Conservation (phyloP, 1,139 yeast genomes). For the Saccharomyces hybrid region DNA sequence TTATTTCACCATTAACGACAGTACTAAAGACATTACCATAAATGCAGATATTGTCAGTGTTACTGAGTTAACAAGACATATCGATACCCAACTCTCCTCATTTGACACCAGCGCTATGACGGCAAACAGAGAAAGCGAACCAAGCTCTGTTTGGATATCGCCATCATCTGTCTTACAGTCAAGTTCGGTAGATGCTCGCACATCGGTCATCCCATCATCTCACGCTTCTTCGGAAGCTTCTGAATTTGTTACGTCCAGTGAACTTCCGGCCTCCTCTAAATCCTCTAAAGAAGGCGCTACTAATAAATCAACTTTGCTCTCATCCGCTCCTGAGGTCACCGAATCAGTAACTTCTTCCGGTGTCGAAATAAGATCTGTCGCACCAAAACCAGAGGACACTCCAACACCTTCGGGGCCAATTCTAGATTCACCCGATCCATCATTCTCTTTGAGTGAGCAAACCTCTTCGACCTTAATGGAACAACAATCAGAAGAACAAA, state of each 20-base stretch:
- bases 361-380: not conserved
- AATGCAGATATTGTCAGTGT: constrained; percentile 19
- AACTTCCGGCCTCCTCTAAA: not conserved
- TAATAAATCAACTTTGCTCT: not conserved
- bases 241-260: not conserved
- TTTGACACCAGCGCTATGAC: constrained; percentile 3
- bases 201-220: not conserved
- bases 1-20: constrained; percentile 32
- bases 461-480: not conserved
- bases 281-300: not conserved
- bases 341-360: not conserved
- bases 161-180: not conserved
- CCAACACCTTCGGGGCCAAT: not conserved
- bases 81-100: constrained; percentile 6
- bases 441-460: not conserved
- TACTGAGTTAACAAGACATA: constrained; percentile 8
- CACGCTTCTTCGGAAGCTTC: not conserved
- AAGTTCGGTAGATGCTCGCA: no score
- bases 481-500: not conserved
- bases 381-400: not conserved
- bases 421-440: not conserved
- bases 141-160: not conserved
- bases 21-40: constrained; percentile 15
- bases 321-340: not conserved
- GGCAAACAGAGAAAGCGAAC: not conserved